Evolutionary conservation across 2,329 filamentous ascomycete species (phyloP).

Genomic region (Alternaria sp.): DNA sequence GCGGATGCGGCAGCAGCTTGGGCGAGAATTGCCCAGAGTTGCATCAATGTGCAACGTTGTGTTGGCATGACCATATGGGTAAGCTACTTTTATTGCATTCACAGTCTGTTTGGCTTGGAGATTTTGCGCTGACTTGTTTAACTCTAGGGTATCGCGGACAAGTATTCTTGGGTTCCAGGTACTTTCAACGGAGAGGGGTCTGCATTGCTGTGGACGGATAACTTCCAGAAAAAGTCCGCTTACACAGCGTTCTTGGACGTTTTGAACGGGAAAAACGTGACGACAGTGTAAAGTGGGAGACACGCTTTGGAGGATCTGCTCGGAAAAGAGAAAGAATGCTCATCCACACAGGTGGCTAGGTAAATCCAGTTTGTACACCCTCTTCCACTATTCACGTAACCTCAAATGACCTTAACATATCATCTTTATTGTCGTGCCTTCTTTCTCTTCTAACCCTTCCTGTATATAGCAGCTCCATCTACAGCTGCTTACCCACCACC

Average conservation of each 20-base stretch:
- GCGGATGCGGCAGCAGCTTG: slow-evolving; percentile 57
- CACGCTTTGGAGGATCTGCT: not conserved
- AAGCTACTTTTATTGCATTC: slow-evolving; percentile 3
- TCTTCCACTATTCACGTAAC: not conserved
- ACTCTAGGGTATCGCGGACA: slow-evolving; percentile 40
- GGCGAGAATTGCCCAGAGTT: slow-evolving; percentile 46
- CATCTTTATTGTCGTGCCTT: not conserved
- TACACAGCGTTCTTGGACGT: slow-evolving; percentile 39
- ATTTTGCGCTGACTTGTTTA: not conserved
- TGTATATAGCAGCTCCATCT: not conserved
- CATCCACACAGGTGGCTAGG: too few species aligned
- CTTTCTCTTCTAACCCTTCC: not conserved
- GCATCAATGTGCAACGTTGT: slow-evolving; percentile 45
- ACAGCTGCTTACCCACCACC: slow-evolving; percentile 10
- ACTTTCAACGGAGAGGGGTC: slow-evolving; percentile 48
- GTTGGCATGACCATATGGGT: slow-evolving; percentile 58
- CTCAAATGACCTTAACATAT: not conserved
- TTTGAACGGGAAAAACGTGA: slow-evolving; percentile 22
- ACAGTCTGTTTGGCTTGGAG: not conserved
- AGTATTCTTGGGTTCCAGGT: slow-evolving; percentile 49
- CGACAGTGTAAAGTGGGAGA: not conserved
- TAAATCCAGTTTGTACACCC: not conserved
- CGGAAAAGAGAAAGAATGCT: not conserved
- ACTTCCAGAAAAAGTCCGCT: slow-evolving; percentile 44
- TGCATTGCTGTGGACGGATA: slow-evolving; percentile 43